A percentile compares a stretch with the other conserved stretches of the same genome.
Conservation (phyloP, 306 rosid species). For the Cucurbita maxima region DNA sequence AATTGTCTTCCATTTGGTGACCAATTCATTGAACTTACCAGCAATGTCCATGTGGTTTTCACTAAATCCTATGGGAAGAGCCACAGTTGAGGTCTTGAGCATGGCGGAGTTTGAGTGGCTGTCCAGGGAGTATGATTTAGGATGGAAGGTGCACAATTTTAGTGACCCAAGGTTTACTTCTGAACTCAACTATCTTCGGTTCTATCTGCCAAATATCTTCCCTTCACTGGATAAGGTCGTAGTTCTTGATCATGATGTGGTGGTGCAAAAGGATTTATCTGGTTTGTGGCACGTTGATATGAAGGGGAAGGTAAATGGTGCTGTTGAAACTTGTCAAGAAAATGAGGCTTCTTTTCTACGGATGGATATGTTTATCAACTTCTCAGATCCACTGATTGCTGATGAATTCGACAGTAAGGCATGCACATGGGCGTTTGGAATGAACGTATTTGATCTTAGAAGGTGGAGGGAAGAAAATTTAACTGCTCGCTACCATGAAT, state of each 20-base stretch:
- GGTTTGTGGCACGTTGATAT: constrained; percentile 49
- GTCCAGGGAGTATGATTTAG: constrained; percentile 25
- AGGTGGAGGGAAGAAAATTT: constrained; percentile 68
- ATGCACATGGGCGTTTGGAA: constrained; percentile 97
- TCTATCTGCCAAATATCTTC: constrained; percentile 72
- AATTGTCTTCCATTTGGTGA: constrained; percentile 80
- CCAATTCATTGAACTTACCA: constrained; percentile 76
- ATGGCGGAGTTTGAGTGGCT: constrained; percentile 54
- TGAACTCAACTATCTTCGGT: constrained; percentile 84
- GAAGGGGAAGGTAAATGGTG: constrained; percentile 68
- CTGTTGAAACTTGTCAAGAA: constrained; percentile 61
- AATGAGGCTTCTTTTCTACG: constrained; percentile 39
- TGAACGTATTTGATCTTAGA: constrained; percentile 73
- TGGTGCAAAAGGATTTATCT: constrained; percentile 69
- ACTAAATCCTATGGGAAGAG: constrained; percentile 72
- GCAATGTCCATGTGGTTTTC: constrained; percentile 92
- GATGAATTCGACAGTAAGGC: constrained; percentile 52
- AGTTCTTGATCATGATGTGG: constrained; percentile 90
- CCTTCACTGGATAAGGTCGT: constrained; percentile 59
- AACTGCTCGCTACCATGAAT: constrained; percentile 47
- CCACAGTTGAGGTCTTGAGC: constrained; percentile 62
- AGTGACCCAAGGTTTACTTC: constrained; percentile 68
- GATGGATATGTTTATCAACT: constrained; percentile 62
- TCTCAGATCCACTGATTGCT: constrained; percentile 66
- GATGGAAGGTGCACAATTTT: constrained; percentile 26